Conservation (phyloP, 257 asterid species). For the Solanum bukasovii region DNA sequence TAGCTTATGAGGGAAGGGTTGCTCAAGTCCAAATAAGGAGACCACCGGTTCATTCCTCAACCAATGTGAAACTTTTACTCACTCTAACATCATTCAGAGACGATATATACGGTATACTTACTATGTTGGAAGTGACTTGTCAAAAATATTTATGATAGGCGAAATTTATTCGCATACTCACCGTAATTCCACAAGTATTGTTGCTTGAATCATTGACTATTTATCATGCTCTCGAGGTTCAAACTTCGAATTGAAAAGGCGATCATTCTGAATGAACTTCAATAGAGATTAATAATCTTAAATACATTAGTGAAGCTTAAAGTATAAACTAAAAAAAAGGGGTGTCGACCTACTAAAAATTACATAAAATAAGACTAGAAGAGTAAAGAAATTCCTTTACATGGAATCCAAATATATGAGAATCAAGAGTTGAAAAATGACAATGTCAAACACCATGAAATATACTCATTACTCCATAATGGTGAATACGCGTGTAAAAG, state of each 20-base stretch:
- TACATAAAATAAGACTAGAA: neutral
- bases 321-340: neutral
- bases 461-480: neutral
- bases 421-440: neutral
- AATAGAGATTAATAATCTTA: neutral
- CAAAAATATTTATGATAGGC: too few relatives aligned
- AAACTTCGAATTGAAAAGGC: neutral
- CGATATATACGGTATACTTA: too few relatives aligned
- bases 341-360: neutral
- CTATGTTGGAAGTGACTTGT: too few relatives aligned
- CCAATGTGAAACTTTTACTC: too few relatives aligned
- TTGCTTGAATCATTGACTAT: neutral
- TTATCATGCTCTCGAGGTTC: neutral
- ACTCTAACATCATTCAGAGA: too few relatives aligned
- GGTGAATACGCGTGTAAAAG: constrained; percentile 3
- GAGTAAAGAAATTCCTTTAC: neutral
- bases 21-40: too few relatives aligned
- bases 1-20: too few relatives aligned
- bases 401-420: neutral
- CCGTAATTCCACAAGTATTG: too few relatives aligned
- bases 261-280: neutral
- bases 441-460: neutral
- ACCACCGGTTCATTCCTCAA: too few relatives aligned
- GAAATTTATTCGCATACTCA: neutral
- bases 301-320: neutral